Evolutionary conservation across 2,329 filamentous ascomycete species (phyloP), one percentile per base, ranked within the genome.

Genomic region (Talaromyces atroroseus): DNA sequence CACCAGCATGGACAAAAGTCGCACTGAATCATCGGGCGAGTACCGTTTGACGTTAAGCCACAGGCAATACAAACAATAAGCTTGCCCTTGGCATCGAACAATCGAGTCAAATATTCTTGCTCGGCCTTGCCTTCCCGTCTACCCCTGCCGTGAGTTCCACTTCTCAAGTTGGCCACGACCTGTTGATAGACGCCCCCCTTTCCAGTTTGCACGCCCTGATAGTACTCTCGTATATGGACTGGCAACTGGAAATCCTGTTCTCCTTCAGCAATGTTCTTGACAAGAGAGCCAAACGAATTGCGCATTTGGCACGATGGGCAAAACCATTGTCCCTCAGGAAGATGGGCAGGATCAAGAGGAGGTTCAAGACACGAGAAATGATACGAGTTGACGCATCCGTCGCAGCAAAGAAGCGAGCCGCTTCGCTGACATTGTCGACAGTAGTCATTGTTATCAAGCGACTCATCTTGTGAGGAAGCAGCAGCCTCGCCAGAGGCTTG

Each of bases 361-460:
- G 92, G 91, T 71, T 95, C 88, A 63, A 94, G 84, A 71, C 94
- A 97, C 58, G 83, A 81, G 69, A 94, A 90, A 73, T 97, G 94
- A 74, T 95, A 96, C 5, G 92, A 90, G 63, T 90, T 85, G 59
- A 87, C 83, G 75, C 94, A 99, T 60, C 88, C 89, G 75, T 97
- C 94, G 73, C 94, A 99, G 75, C 92, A 96, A 62, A 97, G 81
- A 61, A 99, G 82, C 64, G 90, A 85, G 57, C 92, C 92, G 63
- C 84, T 88, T 61, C 88, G 88, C 66, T 87, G 84, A 75, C 94
- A 99, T 47, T 90, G 85, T 60, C 87, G 87, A 76, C 92, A 99
- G 68, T 88, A 87, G 71, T 97, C 92, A 71, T 94, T 90, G 71
- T 95, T 95, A 60, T 96, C 87, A 63, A 62, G 53, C 6, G 60